Conservation (phyloP, 139 green algal species). For the Coelastrella sp. region DNA sequence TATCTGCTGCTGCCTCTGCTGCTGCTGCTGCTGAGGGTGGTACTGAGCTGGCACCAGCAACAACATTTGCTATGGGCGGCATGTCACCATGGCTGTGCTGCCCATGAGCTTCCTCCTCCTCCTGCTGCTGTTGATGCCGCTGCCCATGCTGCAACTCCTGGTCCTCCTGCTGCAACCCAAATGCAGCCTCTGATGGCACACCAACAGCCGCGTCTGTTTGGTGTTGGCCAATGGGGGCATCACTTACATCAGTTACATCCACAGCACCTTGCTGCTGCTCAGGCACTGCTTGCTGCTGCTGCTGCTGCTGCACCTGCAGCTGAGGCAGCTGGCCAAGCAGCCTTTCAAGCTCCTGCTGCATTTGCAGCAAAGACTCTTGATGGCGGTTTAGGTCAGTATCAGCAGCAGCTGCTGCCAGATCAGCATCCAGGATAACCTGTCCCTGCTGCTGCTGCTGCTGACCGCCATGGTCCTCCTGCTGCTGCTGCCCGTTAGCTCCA, state of each 20-base stretch:
- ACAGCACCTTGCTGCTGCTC: background rate
- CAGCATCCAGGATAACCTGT: background rate
- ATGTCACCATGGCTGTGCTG: background rate
- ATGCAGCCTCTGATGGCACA: background rate
- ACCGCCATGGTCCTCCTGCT: background rate
- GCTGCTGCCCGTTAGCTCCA: background rate
- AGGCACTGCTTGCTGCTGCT: background rate
- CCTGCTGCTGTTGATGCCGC: slow-evolving; percentile 2
- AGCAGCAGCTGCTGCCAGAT: background rate
- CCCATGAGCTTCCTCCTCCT: background rate
- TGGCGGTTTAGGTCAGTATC: background rate
- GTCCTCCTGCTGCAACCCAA: background rate
- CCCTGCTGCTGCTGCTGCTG: background rate
- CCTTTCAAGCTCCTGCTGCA: background rate
- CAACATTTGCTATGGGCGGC: background rate
- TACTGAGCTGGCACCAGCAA: background rate
- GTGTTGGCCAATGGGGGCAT: too few relatives aligned
- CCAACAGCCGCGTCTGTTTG: too few relatives aligned
- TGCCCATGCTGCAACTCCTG: background rate
- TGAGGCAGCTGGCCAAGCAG: background rate
- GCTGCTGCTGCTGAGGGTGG: background rate
- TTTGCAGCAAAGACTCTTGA: background rate
- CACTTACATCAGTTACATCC: too few relatives aligned
- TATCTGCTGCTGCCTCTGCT: background rate
- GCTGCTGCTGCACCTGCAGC: slow-evolving; percentile 10